Evolutionary conservation across 352 stramenopile species (phyloP).

Genomic region (Phytophthora melonis): DNA sequence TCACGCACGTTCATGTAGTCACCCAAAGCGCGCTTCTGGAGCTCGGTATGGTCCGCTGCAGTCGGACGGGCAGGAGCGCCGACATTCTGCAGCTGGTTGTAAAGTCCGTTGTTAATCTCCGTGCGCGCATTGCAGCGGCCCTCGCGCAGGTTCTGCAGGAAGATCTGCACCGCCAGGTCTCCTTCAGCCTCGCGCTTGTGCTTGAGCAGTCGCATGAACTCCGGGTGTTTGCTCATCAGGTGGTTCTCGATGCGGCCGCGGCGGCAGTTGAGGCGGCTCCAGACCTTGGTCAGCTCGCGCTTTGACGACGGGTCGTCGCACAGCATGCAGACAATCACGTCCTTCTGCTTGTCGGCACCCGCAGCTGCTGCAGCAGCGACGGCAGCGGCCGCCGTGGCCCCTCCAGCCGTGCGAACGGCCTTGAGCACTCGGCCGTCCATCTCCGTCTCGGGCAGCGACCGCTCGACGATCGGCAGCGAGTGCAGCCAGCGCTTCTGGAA

Average conservation of each 20-base stretch:
- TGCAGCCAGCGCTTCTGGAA: conserved; percentile 86
- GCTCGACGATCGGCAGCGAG: conserved; percentile 83
- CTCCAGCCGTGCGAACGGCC: conserved; percentile 6
- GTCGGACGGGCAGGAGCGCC: conserved; percentile 11
- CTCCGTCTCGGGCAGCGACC: conserved; percentile 52
- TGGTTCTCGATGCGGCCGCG: conserved; percentile 84
- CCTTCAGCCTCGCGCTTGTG: conserved; percentile 80
- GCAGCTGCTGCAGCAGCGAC: conserved; percentile 14
- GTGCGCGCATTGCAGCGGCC: conserved; percentile 72
- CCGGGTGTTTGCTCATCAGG: conserved; percentile 80
- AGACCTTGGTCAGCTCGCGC: conserved; percentile 73
- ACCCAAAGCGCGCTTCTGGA: conserved; percentile 38
- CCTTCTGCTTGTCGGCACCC: conserved; percentile 35
- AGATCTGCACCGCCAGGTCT: conserved; percentile 78
- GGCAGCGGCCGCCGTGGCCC: conserved; percentile 14
- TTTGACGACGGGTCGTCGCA: conserved; percentile 72
- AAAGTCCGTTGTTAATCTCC: conserved; percentile 72
- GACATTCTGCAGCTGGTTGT: conserved; percentile 55
- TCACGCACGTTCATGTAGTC: conserved; percentile 42
- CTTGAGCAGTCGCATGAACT: conserved; percentile 84
- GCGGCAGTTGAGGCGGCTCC: conserved; percentile 77
- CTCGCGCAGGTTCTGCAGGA: conserved; percentile 79
- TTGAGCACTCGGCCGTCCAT: conserved; percentile 44
- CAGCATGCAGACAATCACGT: conserved; percentile 83
- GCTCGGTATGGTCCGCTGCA: conserved; percentile 14